Evolutionary conservation across 495 filamentous ascomycete genomes (phyloP).

Genomic region (Hapsidospora chrysogenum): DNA sequence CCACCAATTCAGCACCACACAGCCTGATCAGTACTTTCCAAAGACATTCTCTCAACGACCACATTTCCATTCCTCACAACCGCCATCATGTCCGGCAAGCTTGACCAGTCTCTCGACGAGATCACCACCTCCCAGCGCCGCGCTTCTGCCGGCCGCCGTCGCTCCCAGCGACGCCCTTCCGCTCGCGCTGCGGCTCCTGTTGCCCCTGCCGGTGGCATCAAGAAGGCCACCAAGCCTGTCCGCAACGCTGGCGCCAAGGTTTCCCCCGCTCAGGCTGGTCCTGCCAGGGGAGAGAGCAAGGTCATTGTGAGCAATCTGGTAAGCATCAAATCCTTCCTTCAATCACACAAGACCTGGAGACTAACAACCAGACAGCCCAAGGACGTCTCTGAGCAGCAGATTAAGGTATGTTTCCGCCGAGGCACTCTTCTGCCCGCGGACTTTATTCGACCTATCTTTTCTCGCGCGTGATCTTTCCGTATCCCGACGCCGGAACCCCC

Average conservation of each 20-base stretch:
- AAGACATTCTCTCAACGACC: constrained; percentile 3
- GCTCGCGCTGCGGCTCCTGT: constrained; percentile 28
- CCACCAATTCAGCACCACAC: too few relatives aligned
- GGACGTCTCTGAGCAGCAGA: constrained; percentile 86
- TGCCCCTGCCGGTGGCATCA: constrained; percentile 70
- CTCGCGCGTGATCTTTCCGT: constrained; percentile 16
- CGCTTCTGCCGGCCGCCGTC: constrained; percentile 29
- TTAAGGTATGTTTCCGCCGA: constrained; percentile 96
- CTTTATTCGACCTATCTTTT: constrained; percentile 33
- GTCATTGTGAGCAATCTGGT: constrained; percentile 97
- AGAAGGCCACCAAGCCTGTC: constrained; percentile 54
- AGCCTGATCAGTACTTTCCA: constrained; percentile 8
- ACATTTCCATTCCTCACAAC: constrained; percentile 7
- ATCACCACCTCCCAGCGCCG: constrained; percentile 65
- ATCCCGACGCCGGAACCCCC: background rate
- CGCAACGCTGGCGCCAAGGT: constrained; percentile 44
- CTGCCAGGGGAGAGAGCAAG: constrained; percentile 62
- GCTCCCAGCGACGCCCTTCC: constrained; percentile 30
- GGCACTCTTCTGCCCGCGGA: constrained; percentile 31
- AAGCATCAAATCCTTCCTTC: constrained; percentile 22
- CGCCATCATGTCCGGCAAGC: constrained; percentile 72
- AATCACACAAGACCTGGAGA: background rate
- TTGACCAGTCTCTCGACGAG: constrained; percentile 90
- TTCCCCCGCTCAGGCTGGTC: constrained; percentile 38
- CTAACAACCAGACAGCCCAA: constrained; percentile 58